Conservation (phyloP, 352 stramenopile genomes). For the Plasmopara halstedii region DNA sequence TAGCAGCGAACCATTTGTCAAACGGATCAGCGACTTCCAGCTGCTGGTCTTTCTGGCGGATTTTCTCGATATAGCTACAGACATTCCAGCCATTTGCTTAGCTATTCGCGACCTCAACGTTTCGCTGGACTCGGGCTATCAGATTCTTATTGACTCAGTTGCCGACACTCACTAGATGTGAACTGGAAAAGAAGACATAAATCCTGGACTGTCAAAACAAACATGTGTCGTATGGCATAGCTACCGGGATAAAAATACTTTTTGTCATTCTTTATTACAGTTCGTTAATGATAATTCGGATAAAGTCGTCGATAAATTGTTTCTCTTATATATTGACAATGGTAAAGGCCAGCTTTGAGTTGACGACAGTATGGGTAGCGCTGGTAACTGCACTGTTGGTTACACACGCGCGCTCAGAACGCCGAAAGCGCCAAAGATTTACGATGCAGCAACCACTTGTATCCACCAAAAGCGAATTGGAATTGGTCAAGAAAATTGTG, state of each 20-base stretch:
- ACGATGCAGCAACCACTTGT: constrained; percentile 37
- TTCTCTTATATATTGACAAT: constrained; percentile 14
- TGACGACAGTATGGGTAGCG: constrained; percentile 36
- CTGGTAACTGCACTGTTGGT: constrained; percentile 39
- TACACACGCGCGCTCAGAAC: constrained; percentile 40
- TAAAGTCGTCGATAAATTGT: not conserved
- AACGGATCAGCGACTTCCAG: constrained; percentile 95
- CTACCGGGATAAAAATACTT: too few relatives aligned
- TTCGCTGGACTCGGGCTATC: constrained; percentile 93
- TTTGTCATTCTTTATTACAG: too few relatives aligned
- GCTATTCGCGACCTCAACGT: constrained; percentile 84
- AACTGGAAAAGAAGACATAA: not conserved
- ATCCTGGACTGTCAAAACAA: too few relatives aligned
- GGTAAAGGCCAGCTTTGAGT: constrained; percentile 39
- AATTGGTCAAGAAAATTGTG: constrained; percentile 79
- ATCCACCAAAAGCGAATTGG: constrained; percentile 51
- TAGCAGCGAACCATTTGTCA: constrained; percentile 54
- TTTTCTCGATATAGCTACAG: constrained; percentile 87
- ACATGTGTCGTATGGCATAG: too few relatives aligned
- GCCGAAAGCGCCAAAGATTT: constrained; percentile 28
- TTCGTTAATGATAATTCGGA: too few relatives aligned
- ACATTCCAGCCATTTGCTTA: constrained; percentile 91
- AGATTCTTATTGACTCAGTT: constrained; percentile 93
- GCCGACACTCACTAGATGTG: constrained; percentile 58
- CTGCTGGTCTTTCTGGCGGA: constrained; percentile 92